phyloP scores from a whole-genome alignment of 2,329 filamentous ascomycete genomes.

The Eutypella sp. region DNA sequence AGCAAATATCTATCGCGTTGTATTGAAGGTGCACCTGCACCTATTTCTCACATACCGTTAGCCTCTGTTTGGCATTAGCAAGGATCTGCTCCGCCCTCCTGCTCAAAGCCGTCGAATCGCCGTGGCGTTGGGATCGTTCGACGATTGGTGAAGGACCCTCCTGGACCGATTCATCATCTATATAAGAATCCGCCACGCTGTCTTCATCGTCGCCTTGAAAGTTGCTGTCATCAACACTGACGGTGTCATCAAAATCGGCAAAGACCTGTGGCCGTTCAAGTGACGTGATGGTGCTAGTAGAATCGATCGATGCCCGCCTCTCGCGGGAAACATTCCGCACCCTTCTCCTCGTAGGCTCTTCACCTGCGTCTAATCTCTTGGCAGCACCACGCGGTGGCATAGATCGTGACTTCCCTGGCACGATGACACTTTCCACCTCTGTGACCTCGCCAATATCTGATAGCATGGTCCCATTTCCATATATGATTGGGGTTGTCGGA shows the following conservation, averaged over 20 bases:
- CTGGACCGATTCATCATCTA: slow-evolving; percentile 38
- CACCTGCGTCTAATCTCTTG: slow-evolving; percentile 23
- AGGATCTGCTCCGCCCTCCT: slow-evolving; percentile 84
- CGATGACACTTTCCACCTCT: slow-evolving; percentile 45
- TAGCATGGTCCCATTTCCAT: slow-evolving; percentile 64
- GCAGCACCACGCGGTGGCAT: slow-evolving; percentile 27
- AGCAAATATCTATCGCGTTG: no score
- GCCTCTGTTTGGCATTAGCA: slow-evolving; percentile 82
- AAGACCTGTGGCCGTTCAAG: slow-evolving; percentile 45
- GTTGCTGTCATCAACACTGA: slow-evolving; percentile 59
- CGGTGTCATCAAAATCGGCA: slow-evolving; percentile 56
- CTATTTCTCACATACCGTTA: slow-evolving; percentile 61
- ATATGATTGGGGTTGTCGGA: slow-evolving; percentile 60
- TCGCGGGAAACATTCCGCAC: slow-evolving; percentile 36
- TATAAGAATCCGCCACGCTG: slow-evolving; percentile 55
- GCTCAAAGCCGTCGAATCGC: slow-evolving; percentile 71
- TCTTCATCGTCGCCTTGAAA: slow-evolving; percentile 66
- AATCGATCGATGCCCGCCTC: slow-evolving; percentile 53
- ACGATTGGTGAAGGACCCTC: slow-evolving; percentile 22
- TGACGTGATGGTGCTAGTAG: slow-evolving; percentile 55
- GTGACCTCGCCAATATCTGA: slow-evolving; percentile 59
- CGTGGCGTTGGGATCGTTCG: slow-evolving; percentile 44
- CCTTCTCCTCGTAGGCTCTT: slow-evolving; percentile 41
- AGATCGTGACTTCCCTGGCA: slow-evolving; percentile 34
- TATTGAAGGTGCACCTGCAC: no score